These are phyloP conservation scores for Suillus spraguei DNA, from an alignment of 768 basidiomycete species.

Conservation along the genomic window DNA sequence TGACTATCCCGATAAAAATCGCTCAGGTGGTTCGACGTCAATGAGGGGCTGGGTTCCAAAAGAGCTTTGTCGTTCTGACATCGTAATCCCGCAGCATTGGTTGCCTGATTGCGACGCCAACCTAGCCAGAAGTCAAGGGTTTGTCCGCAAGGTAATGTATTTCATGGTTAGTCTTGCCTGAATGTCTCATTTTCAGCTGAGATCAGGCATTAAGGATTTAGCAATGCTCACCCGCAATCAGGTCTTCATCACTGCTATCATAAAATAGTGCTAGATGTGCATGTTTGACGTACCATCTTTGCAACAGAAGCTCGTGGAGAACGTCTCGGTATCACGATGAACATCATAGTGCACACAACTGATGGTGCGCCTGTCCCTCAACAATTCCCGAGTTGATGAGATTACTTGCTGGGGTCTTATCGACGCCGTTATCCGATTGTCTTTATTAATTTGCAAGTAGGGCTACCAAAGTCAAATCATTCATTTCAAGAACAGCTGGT, in stretches of 20 bases:
- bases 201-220: not conserved
- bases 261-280: not conserved
- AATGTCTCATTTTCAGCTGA: not conserved
- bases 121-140: not conserved
- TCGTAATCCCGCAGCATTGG: not conserved
- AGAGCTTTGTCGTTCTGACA: not conserved
- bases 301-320: not conserved
- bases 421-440: not conserved
- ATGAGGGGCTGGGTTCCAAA: not conserved
- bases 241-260: not conserved
- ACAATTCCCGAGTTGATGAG: not conserved
- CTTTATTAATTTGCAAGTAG: not conserved
- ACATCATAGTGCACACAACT: not conserved
- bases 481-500: not conserved
- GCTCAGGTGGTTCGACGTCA: not conserved
- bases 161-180: no score
- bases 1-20: not conserved
- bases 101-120: no score
- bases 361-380: not conserved
- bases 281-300: not conserved
- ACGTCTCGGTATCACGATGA: not conserved
- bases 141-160: not conserved
- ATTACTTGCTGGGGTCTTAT: not conserved
- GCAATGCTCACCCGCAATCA: not conserved
- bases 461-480: not conserved